Percentiles rank a stretch among this genome's conserved stretches.
Conservation (phyloP, 345 rosid species). For the Balakata baccata region DNA sequence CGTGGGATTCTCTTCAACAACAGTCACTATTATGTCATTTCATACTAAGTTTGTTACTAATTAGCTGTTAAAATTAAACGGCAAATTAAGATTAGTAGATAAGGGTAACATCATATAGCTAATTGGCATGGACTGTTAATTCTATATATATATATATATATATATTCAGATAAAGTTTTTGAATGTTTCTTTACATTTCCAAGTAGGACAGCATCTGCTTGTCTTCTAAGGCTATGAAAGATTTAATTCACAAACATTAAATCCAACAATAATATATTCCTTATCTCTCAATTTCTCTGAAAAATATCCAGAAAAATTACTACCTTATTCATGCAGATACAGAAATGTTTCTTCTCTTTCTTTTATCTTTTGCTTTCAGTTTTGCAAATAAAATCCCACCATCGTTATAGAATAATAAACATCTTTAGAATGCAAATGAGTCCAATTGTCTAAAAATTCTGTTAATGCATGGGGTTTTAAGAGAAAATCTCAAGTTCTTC, state of each 20-base stretch:
- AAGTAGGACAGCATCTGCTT: neutral
- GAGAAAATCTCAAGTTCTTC: too few relatives aligned
- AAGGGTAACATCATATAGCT: constrained; percentile 10
- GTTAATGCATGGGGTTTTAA: too few relatives aligned
- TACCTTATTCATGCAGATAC: constrained; percentile 9
- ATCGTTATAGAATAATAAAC: neutral
- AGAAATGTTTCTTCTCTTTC: neutral
- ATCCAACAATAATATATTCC: neutral
- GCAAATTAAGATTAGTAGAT: neutral
- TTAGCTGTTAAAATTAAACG: neutral
- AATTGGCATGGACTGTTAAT: neutral
- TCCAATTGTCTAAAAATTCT: too few relatives aligned
- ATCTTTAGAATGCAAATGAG: too few relatives aligned
- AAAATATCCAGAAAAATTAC: neutral
- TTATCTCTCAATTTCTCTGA: neutral
- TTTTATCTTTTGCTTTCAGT: constrained; percentile 6
- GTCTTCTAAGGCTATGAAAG: constrained; percentile 2
- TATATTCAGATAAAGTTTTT: neutral
- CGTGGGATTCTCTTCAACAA: too few relatives aligned
- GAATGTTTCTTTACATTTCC: constrained; percentile 1
- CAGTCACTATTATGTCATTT: neutral
- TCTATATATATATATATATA: neutral
- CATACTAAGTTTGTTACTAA: neutral
- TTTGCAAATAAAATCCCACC: constrained; percentile 4
- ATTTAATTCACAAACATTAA: neutral